Evolutionary conservation across 2,329 filamentous ascomycete genomes (phyloP).

Genomic region (Teratosphaeria destructans): DNA sequence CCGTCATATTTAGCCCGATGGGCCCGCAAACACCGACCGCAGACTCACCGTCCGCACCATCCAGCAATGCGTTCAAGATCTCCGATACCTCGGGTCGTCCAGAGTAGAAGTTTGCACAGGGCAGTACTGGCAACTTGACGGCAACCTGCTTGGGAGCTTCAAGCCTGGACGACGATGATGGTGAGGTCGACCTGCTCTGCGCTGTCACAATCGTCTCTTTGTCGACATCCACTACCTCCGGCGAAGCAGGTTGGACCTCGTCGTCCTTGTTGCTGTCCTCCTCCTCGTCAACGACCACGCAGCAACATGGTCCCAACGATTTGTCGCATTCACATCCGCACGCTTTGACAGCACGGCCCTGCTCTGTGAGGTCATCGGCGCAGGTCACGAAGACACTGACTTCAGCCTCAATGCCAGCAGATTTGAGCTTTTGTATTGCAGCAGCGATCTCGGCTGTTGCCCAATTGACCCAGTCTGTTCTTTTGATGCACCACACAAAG

Average conservation of each 20-base stretch:
- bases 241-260: constrained; percentile 2
- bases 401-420: constrained; percentile 10
- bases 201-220: neutral
- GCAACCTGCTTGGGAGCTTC: neutral
- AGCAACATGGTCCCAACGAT: constrained; percentile 16
- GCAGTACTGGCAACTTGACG: constrained; percentile 7
- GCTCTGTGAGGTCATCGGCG: constrained; percentile 14
- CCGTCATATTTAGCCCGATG: constrained; percentile 10
- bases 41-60: constrained; percentile 16
- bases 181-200: neutral
- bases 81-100: constrained; percentile 13
- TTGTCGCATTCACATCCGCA: constrained; percentile 18
- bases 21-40: constrained; percentile 16
- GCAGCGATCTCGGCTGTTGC: constrained; percentile 11
- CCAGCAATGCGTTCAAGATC: constrained; percentile 11
- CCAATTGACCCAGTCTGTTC: constrained; percentile 12
- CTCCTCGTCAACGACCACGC: constrained; percentile 9
- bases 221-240: neutral
- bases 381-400: constrained; percentile 18
- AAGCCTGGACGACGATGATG: neutral
- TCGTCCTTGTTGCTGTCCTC: constrained; percentile 2
- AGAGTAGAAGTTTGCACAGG: constrained; percentile 14
- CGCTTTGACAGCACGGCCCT: constrained; percentile 8
- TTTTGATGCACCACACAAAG: constrained; percentile 19
- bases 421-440: constrained; percentile 10